These are phyloP conservation scores for Umbelopsis sp. DNA, from an alignment of 192 early-diverging fungal species.

Conservation along the genomic window DNA sequence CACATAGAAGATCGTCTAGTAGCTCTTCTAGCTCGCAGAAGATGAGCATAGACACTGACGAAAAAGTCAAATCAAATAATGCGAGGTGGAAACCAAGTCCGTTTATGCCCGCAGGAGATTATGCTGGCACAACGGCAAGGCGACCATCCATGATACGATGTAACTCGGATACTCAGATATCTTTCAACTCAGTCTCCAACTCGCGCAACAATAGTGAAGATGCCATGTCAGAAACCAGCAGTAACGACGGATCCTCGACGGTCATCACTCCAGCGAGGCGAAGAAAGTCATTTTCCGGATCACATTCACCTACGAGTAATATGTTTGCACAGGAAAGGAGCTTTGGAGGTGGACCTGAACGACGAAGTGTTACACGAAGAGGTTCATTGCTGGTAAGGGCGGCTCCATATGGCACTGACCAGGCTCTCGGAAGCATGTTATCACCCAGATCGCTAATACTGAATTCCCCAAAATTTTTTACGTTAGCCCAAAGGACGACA, in stretches of 20 bases:
- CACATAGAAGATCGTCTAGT: constrained; percentile 4
- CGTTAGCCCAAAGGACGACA: constrained; percentile 36
- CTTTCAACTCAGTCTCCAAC: constrained; percentile 1
- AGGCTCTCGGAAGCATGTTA: no score
- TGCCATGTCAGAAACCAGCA: constrained; percentile 13
- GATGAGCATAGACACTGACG: constrained; percentile 34
- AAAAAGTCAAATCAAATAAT: not conserved
- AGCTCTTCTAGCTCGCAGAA: constrained; percentile 25
- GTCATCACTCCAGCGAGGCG: not conserved
- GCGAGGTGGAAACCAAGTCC: constrained; percentile 11
- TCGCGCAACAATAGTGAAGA: not conserved
- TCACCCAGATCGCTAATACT: not conserved
- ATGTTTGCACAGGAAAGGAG: not conserved
- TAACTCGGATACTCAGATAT: constrained; percentile 10
- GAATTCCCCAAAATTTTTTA: no score
- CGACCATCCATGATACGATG: not conserved
- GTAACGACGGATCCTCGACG: not conserved
- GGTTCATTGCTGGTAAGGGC: constrained; percentile 32
- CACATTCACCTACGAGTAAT: not conserved
- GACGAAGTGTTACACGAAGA: constrained; percentile 27
- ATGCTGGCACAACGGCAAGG: not conserved
- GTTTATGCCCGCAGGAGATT: not conserved
- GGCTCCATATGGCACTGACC: not conserved
- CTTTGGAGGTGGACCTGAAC: constrained; percentile 24
- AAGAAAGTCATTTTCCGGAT: not conserved